A percentile compares a stretch with the other conserved stretches of the same genome.
Evolutionary conservation across 1,284 basidiomycete species (phyloP).

Genomic region (Microbotryum intermedium): DNA sequence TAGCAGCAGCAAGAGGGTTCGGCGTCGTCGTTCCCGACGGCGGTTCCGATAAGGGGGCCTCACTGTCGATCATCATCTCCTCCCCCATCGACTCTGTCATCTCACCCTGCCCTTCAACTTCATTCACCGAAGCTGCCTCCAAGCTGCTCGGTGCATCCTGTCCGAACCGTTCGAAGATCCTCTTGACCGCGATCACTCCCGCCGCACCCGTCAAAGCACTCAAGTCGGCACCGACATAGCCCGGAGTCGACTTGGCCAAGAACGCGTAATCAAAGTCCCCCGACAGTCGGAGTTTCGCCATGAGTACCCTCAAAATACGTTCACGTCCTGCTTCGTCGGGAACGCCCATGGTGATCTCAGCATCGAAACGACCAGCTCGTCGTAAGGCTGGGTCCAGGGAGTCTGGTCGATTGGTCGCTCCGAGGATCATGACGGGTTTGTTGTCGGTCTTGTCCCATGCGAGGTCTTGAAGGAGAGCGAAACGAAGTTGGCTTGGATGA

Average conservation of each 20-base stretch:
- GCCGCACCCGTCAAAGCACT: slow-evolving; percentile 85
- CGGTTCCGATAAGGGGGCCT: slow-evolving; percentile 13
- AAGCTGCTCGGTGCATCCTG: slow-evolving; percentile 31
- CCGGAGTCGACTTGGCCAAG: slow-evolving; percentile 87
- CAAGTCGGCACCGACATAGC: slow-evolving; percentile 93
- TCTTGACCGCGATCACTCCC: slow-evolving; percentile 89
- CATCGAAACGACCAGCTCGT: slow-evolving; percentile 88
- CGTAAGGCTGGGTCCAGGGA: slow-evolving; percentile 86
- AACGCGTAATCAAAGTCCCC: slow-evolving; percentile 72
- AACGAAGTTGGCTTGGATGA: not conserved
- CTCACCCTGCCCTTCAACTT: slow-evolving; percentile 5
- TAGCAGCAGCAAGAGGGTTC: not conserved
- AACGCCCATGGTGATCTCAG: slow-evolving; percentile 95
- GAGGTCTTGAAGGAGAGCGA: slow-evolving; percentile 50
- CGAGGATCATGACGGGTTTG: slow-evolving; percentile 87
- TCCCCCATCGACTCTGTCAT: slow-evolving; percentile 29
- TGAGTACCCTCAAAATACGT: slow-evolving; percentile 74
- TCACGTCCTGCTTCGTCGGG: slow-evolving; percentile 83
- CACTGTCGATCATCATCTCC: slow-evolving; percentile 33
- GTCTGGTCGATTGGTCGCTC: slow-evolving; percentile 92
- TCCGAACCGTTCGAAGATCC: slow-evolving; percentile 80
- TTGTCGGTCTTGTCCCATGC: slow-evolving; percentile 85
- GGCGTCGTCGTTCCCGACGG: slow-evolving; percentile 1
- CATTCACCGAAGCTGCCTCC: not conserved
- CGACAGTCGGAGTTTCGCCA: slow-evolving; percentile 61